Conservation (phyloP, 768 basidiomycete genomes). For the Naganishia friedmannii region DNA sequence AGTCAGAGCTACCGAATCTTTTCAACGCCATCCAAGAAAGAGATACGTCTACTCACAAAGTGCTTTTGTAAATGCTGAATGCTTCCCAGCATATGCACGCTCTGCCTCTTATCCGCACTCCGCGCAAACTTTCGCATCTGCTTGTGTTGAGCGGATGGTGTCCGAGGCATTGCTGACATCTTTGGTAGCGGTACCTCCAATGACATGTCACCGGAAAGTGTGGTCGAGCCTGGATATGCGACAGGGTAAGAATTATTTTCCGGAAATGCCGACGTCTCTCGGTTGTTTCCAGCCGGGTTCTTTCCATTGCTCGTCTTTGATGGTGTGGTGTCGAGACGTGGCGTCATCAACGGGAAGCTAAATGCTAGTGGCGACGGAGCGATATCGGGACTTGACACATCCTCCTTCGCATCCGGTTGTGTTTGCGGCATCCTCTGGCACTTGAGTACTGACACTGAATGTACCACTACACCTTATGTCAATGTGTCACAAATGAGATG, state of each 20-base stretch:
- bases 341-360: slow-evolving; percentile 6
- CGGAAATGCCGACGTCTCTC: not conserved
- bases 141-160: slow-evolving; percentile 19
- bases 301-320: not conserved
- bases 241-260: not conserved
- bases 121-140: slow-evolving; percentile 31
- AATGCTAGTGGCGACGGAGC: not conserved
- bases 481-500: too few relatives aligned
- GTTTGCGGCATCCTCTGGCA: too few relatives aligned
- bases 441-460: too few relatives aligned
- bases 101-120: slow-evolving; percentile 83
- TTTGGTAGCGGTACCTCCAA: not conserved
- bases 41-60: slow-evolving; percentile 56
- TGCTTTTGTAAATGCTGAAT: slow-evolving; percentile 95
- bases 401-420: not conserved
- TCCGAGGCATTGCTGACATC: not conserved
- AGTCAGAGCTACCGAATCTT: not conserved
- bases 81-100: slow-evolving; percentile 89
- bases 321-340: not conserved
- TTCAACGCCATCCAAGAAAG: not conserved
- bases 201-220: not conserved
- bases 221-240: not conserved
- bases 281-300: not conserved
- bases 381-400: not conserved
- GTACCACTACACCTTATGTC: too few relatives aligned